Evolutionary conservation across 2,329 filamentous ascomycete species (phyloP), one percentile per base, ranked within the genome.

Genomic region (Penicillium thymicola): DNA sequence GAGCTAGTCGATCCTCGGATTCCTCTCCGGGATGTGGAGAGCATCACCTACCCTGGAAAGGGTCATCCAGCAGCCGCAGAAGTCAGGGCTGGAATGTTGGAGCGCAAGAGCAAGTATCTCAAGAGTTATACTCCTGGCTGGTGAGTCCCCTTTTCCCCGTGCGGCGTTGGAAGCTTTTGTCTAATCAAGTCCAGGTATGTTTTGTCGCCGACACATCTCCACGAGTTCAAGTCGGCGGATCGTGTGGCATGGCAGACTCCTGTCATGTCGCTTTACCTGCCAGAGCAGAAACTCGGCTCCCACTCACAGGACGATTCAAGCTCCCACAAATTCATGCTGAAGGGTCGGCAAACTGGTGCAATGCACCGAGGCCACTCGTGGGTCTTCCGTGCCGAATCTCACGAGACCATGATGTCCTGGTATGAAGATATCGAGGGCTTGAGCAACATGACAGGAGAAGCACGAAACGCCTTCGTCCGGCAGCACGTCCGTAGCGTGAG

Each of bases 161-260:
- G 8, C 2, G 3, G 18, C n/a, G 4, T 40, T 27, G 3, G 3
- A 23, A 27, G 25, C 23, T 9, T 32, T 38, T 41, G 21, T 32
- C 60, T 67, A 56, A 67, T 50, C 13, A 27, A 37, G 4, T 32
- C 9, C 65, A 94, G 90, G 90, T 97, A 97, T 74, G 92, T 97
- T 46, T 80, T 99, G 65, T 96, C 94, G 66, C 90, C 94, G 16
- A 97, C 94, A 54, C 94, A 99, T 76, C 83, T 99, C 23, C 94
- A 99, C 78, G 94, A 99, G 76, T 99, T 97, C 83, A 97, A 96
- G 74, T 96, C 92, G n/a, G 91, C 92, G 64, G 93, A 97, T 76
- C 92, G 93, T 72, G 89, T 87, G 61, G 81, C 82, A 66, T 82
- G 85, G 58, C 90, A 94, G 75, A 88, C 89, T 38, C 94, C 94